A percentile compares a stretch with the other conserved stretches of the same genome.
Conservation (phyloP, 139 green algal species). For the Chlorella vulgaris region DNA sequence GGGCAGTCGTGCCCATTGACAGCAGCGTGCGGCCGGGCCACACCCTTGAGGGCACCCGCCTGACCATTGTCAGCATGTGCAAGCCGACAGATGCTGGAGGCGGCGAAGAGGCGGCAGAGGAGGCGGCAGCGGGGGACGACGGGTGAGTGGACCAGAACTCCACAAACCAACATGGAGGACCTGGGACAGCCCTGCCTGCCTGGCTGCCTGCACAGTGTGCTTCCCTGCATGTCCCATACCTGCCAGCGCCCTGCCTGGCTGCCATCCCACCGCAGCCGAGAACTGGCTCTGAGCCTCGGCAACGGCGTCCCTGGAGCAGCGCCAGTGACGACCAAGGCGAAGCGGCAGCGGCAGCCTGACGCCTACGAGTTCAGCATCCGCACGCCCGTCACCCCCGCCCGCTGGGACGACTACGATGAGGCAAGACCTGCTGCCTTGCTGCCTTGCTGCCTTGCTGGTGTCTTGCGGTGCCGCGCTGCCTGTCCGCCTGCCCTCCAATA, state of each 20-base stretch:
- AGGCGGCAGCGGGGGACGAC: not conserved
- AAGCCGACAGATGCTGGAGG: not conserved
- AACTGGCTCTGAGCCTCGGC: no score
- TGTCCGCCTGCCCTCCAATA: not conserved
- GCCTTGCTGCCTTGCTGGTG: not conserved
- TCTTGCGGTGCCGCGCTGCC: not conserved
- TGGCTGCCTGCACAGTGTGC: no score
- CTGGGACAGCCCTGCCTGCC: no score
- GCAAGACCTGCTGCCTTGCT: constrained; percentile 7
- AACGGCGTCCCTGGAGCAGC: no score
- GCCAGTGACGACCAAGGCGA: no score
- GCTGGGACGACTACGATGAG: constrained; percentile 86
- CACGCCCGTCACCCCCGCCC: constrained; percentile 83
- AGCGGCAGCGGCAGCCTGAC: constrained; percentile 60
- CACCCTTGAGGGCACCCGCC: constrained; percentile 81
- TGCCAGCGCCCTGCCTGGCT: no score
- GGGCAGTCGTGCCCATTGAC: constrained; percentile 86
- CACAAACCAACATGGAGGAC: no score
- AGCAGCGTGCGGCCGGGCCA: constrained; percentile 57
- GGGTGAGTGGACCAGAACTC: no score
- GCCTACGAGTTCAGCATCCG: constrained; percentile 90
- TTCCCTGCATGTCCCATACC: no score
- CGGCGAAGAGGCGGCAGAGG: not conserved
- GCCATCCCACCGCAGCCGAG: no score
- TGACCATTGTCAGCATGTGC: constrained; percentile 66